Base-by-base conservation (phyloP, 768 basidiomycete genomes). In the Albatrellus ellisii region DNA sequence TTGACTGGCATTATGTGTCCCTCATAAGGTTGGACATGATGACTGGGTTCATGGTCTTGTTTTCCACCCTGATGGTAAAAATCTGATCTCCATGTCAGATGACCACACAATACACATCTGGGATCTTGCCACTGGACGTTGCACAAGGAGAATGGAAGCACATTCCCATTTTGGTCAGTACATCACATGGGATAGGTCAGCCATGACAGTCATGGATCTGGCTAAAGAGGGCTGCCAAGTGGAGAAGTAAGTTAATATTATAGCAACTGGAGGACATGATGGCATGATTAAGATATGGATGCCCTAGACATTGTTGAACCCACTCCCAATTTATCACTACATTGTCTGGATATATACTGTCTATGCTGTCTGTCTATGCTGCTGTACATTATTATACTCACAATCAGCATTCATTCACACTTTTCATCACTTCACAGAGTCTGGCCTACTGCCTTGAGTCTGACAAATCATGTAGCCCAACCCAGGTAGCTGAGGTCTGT, bases 51-150 rank as follows among this genome's bases (percentile, higher is more conserved):
- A 70, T 36, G 66, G 68, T 7, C 60, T 77, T 25, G 66, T 70
- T 26, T 77, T 77, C 57, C 75, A 75, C 49, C 75, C 75, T 0
- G 60, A 60, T 9, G 75, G 75, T 25, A 74, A 73, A 48, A 68
- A 63, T 53, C 63, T 77, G 15, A 60, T 77, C 4, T 73, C 72
- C 5, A 71, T 70, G 0, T 69, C 70, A 5, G 75, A 77, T 57
- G 75, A 77, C 58, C 67, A 73, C 53, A 72, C 74, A 11, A 62
- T 75, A 26, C 67, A 69, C 12, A 62, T 75, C 0, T 77, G 75
- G 75, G 75, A 77, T 50, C 58, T 77, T 18, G 54, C 60, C 24
- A 68, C 67, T 4, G 75, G 75, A 2, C 61, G 73, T 27, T 74
- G 73, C 50, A 56, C 56, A 26, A 52, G 52, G 34, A 51, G 41